Conservation (phyloP, 306 rosid species). For the Medicago truncatula region DNA sequence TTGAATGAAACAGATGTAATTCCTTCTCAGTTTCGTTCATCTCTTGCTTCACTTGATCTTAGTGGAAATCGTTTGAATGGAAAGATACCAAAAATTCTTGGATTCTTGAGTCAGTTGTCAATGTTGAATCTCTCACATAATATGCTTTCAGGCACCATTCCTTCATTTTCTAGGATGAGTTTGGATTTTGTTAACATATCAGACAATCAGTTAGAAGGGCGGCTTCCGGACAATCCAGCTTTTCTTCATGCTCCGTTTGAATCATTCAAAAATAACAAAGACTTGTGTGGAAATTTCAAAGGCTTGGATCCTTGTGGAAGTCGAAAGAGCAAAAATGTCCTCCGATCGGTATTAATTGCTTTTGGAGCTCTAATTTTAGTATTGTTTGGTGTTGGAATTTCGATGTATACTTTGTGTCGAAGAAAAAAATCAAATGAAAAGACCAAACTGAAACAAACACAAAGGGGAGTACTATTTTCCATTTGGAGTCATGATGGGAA, state of each 20-base stretch:
- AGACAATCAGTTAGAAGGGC: conserved; percentile 42
- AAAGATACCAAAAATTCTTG: conserved; percentile 48
- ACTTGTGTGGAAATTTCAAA: conserved; percentile 40
- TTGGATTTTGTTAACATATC: conserved; percentile 49
- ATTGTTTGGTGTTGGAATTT: conserved; percentile 30
- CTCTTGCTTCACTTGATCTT: conserved; percentile 53
- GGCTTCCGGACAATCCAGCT: conserved; percentile 39
- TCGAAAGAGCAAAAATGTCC: background rate
- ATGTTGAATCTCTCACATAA: conserved; percentile 56
- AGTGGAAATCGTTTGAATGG: conserved; percentile 43
- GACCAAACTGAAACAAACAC: background rate
- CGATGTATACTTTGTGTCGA: background rate
- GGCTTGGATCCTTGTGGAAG: conserved; percentile 32
- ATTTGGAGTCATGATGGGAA: conserved; percentile 42
- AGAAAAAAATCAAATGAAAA: conserved; percentile 1
- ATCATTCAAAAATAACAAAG: conserved; percentile 36
- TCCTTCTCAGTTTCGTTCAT: conserved; percentile 30
- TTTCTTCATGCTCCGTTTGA: conserved; percentile 36
- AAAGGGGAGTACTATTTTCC: conserved; percentile 8
- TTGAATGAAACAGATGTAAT: too few species aligned
- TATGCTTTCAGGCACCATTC: conserved; percentile 47
- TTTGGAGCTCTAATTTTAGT: conserved; percentile 13
- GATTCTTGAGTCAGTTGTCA: conserved; percentile 25
- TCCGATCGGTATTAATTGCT: background rate
- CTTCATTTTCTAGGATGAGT: conserved; percentile 31